Evolutionary conservation across 2,329 filamentous ascomycete genomes (phyloP).

Genomic region (Coniochaeta sp.): DNA sequence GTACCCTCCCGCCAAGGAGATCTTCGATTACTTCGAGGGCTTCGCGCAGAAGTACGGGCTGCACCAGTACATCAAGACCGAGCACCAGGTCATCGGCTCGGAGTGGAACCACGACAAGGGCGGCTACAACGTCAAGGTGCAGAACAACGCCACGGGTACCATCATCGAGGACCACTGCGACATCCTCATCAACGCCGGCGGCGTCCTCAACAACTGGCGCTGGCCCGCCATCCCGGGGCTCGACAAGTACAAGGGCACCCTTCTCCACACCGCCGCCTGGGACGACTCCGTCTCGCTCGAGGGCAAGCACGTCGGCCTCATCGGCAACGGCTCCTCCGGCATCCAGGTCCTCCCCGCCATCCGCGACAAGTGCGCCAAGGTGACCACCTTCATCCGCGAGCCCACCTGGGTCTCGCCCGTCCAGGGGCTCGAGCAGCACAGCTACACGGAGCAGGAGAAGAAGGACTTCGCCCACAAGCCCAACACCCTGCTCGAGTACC

Average conservation of each 20-base stretch:
- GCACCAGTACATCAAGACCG: conserved; percentile 22
- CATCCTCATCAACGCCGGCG: conserved; percentile 5
- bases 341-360: conserved; percentile 12
- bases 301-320: conserved; percentile 26
- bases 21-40: conserved; percentile 32
- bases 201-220: conserved; percentile 13
- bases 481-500: conserved; percentile 28
- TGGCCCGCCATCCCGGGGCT: conserved; percentile 17
- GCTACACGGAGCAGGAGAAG: conserved; percentile 31
- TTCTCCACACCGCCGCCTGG: conserved; percentile 19
- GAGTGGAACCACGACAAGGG: conserved; percentile 19
- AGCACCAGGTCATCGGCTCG: conserved; percentile 19
- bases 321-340: conserved; percentile 30
- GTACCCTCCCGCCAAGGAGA: conserved; percentile 34
- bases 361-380: conserved; percentile 11
- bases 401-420: conserved; percentile 10
- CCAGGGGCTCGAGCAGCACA: conserved; percentile 32
- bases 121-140: conserved; percentile 2
- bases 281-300: conserved; percentile 15
- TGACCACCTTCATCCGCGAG: conserved; percentile 5
- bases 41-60: conserved; percentile 32
- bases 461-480: conserved; percentile 32
- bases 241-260: conserved; percentile 18
- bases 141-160: neutral
- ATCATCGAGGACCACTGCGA: conserved; percentile 4